Evolutionary conservation across 441 rosid species (phyloP).

Genomic region (Adansonia madagascariensis): DNA sequence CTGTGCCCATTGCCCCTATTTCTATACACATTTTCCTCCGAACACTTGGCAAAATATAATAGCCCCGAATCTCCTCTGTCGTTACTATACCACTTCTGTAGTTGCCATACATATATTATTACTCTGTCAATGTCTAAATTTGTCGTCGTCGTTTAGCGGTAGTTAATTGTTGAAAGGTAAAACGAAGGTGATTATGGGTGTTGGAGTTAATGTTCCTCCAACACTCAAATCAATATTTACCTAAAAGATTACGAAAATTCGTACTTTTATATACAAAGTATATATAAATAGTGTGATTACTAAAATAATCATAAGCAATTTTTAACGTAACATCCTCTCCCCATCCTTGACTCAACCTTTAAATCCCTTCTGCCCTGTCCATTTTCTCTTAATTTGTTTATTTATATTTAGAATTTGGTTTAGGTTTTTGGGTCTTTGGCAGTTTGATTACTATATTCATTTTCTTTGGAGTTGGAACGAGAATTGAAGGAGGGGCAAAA

Average conservation of each 20-base stretch:
- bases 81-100: constrained; percentile 29
- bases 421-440: neutral
- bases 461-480: constrained; percentile 21
- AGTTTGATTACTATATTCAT: neutral
- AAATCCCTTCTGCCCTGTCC: neutral
- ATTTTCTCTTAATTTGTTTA: neutral
- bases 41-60: constrained; percentile 38
- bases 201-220: neutral
- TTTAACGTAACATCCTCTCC: constrained; percentile 19
- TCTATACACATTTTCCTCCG: neutral
- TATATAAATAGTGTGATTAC: neutral
- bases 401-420: neutral
- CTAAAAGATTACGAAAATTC: too few relatives aligned
- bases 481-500: constrained; percentile 37
- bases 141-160: neutral
- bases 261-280: neutral
- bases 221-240: neutral
- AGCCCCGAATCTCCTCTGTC: constrained; percentile 15
- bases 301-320: constrained; percentile 1
- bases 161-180: neutral
- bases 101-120: neutral
- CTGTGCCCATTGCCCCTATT: neutral
- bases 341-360: constrained; percentile 28
- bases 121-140: neutral
- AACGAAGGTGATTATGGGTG: neutral